Evolutionary conservation across 1,284 basidiomycete species (phyloP).

Genomic region (Ganoderma meredithae): DNA sequence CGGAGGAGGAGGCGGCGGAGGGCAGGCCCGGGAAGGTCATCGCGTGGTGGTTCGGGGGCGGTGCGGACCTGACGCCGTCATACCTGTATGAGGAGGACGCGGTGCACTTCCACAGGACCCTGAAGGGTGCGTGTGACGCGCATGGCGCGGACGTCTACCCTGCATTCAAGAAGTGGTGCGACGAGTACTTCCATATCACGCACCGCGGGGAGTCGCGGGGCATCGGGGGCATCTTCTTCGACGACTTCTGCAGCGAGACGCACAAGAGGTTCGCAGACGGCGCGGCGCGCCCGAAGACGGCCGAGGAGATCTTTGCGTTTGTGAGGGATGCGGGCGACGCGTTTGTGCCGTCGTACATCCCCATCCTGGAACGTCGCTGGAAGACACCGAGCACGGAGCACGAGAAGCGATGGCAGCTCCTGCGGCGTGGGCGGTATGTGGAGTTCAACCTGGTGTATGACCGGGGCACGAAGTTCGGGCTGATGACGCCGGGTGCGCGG

Average conservation of each 20-base stretch:
- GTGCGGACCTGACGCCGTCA: slow-evolving; percentile 94
- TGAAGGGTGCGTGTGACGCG: slow-evolving; percentile 81
- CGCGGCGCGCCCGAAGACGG: slow-evolving; percentile 55
- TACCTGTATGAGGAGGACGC: slow-evolving; percentile 93
- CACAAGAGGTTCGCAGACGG: slow-evolving; percentile 64
- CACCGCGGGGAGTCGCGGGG: slow-evolving; percentile 93
- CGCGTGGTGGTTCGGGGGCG: slow-evolving; percentile 99
- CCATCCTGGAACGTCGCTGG: slow-evolving; percentile 74
- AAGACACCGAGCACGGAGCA: slow-evolving; percentile 65
- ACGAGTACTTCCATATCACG: slow-evolving; percentile 96
- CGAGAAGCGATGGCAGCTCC: slow-evolving; percentile 87
- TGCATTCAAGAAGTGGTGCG: slow-evolving; percentile 95
- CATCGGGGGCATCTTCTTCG: slow-evolving; percentile 93
- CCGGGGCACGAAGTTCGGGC: slow-evolving; percentile 86
- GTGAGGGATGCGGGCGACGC: slow-evolving; percentile 75
- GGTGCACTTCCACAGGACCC: slow-evolving; percentile 83
- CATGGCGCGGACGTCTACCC: slow-evolving; percentile 80
- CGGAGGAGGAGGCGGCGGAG: slow-evolving; percentile 43
- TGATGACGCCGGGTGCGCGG: slow-evolving; percentile 90
- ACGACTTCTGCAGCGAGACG: slow-evolving; percentile 76
- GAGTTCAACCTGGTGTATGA: slow-evolving; percentile 96
- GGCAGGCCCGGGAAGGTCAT: slow-evolving; percentile 56
- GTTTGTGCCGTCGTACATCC: slow-evolving; percentile 90
- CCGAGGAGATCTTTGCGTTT: slow-evolving; percentile 80
- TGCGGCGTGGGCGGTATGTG: slow-evolving; percentile 90